A percentile compares a stretch with the other conserved stretches of the same genome.
These are phyloP conservation scores for Saccharomycopsis phalli DNA, from an alignment of 1,139 yeast genomes.

Conservation along the genomic window DNA sequence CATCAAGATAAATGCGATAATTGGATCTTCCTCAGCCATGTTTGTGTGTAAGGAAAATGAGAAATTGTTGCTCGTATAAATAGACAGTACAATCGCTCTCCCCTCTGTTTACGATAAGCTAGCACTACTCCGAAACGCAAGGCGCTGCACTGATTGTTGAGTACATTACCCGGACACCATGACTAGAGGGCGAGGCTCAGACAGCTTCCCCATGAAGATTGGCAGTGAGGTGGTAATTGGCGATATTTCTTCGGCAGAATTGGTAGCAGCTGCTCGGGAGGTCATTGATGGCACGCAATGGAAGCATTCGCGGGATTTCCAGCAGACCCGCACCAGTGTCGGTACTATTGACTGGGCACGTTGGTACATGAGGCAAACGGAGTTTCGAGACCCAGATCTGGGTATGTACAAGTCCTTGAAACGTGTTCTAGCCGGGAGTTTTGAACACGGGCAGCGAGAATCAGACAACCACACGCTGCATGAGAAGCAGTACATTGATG, in stretches of 20 bases:
- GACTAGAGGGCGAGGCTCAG: neutral
- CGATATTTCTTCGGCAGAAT: too few relatives aligned
- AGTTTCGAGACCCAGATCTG: too few relatives aligned
- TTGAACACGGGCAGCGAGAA: neutral
- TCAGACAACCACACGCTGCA: neutral
- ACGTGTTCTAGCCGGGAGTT: neutral
- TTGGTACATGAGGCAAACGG: too few relatives aligned
- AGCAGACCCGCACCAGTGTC: too few relatives aligned
- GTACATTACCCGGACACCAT: constrained; percentile 1
- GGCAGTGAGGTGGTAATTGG: too few relatives aligned
- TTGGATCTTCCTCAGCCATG: constrained; percentile 1
- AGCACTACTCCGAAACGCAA: neutral
- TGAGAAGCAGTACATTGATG: constrained; percentile 2
- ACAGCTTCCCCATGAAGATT: too few relatives aligned
- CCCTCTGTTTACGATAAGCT: neutral
- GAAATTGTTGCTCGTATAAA: neutral
- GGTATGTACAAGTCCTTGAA: neutral
- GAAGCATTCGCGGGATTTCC: too few relatives aligned
- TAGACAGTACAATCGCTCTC: neutral
- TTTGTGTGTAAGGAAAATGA: neutral
- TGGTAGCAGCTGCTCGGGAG: too few relatives aligned
- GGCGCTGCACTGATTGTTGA: neutral
- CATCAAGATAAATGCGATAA: constrained; percentile 6
- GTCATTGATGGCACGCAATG: too few relatives aligned
- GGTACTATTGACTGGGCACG: too few relatives aligned